Conservation (phyloP, 768 basidiomycete genomes). For the Trametes villosa region DNA sequence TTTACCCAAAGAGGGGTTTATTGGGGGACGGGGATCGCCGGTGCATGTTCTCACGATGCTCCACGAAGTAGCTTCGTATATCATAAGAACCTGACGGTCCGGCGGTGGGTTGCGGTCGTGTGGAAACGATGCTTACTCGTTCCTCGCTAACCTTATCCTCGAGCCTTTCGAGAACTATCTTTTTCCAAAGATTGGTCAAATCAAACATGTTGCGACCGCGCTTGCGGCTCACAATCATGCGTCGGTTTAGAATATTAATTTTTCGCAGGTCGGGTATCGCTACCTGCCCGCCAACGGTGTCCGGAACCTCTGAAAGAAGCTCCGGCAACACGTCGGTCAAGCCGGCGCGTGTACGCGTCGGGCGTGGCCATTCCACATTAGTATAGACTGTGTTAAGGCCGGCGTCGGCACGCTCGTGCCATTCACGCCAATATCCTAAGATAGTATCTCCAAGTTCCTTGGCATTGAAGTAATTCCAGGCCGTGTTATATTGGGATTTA, state of each 20-base stretch:
- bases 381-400: neutral
- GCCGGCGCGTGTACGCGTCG: neutral
- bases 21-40: conserved; percentile 2
- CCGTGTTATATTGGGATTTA: conserved; percentile 37
- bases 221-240: conserved; percentile 1
- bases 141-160: neutral
- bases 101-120: neutral
- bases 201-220: neutral
- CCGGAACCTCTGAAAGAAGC: neutral
- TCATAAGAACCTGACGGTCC: neutral
- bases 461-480: conserved; percentile 40
- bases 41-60: neutral
- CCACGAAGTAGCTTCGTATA: neutral
- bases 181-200: conserved; percentile 5
- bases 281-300: neutral
- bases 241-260: neutral
- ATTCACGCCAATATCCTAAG: conserved; percentile 30
- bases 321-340: neutral
- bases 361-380: neutral
- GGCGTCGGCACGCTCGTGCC: conserved; percentile 4
- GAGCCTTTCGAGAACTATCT: neutral
- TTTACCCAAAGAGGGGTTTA: neutral
- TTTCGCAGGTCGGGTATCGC: neutral
- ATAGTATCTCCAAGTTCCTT: conserved; percentile 36
- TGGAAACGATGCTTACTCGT: too few relatives aligned